Evolutionary conservation across 2,329 filamentous ascomycete species (phyloP).

Genomic region (Trichophyton rubrum): DNA sequence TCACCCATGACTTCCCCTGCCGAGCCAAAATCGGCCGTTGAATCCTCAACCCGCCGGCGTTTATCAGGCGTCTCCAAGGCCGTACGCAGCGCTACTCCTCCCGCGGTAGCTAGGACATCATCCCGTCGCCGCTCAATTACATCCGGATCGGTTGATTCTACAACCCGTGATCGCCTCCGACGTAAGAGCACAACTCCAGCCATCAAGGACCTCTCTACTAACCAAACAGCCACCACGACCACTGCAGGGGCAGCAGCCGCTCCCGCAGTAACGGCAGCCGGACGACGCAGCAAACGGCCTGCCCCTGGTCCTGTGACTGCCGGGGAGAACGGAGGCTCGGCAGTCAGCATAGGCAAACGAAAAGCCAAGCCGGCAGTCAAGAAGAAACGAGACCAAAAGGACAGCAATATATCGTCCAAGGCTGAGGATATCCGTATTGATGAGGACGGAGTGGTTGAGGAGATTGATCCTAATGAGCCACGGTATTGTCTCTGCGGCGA

Average conservation of each 20-base stretch:
- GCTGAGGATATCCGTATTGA: constrained; percentile 33
- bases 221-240: constrained; percentile 10
- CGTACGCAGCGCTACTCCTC: constrained; percentile 16
- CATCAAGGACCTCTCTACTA: constrained; percentile 25
- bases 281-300: constrained; percentile 44
- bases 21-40: constrained; percentile 10
- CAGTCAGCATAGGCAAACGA: constrained; percentile 49
- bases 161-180: constrained; percentile 22
- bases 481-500: constrained; percentile 54
- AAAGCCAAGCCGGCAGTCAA: constrained; percentile 41
- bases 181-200: constrained; percentile 33
- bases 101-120: constrained; percentile 15
- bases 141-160: constrained; percentile 10
- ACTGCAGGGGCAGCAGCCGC: constrained; percentile 15
- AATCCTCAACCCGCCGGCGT: constrained; percentile 5
- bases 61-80: constrained; percentile 15
- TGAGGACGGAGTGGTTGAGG: constrained; percentile 36
- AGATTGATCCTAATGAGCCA: constrained; percentile 50
- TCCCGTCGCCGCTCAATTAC: constrained; percentile 16
- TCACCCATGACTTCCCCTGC: constrained; percentile 7
- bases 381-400: constrained; percentile 26
- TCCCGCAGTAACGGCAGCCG: constrained; percentile 19
- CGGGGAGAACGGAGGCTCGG: constrained; percentile 47
- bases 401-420: constrained; percentile 16
- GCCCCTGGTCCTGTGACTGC: constrained; percentile 48